phyloP scores from a whole-genome alignment of 2,329 filamentous ascomycete genomes.

The Chaetomiaceae sp. region DNA sequence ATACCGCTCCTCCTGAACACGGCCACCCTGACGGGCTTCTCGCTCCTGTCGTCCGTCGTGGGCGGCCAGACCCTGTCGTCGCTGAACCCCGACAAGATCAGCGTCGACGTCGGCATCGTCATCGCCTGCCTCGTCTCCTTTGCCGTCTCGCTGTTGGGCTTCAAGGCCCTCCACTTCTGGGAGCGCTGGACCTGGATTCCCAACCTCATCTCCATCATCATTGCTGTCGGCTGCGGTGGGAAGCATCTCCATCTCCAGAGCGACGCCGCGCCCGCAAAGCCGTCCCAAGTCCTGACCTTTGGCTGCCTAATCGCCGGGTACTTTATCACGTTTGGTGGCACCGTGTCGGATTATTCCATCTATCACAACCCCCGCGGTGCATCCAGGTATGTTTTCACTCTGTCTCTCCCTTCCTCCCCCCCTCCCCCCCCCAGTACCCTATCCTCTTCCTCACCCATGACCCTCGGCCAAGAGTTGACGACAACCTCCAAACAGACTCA shows the following conservation, averaged over 20 bases:
- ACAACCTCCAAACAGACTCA: conserved; percentile 27
- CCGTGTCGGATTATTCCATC: conserved; percentile 54
- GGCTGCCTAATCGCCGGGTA: conserved; percentile 48
- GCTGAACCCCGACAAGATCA: conserved; percentile 42
- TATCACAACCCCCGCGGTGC: conserved; percentile 45
- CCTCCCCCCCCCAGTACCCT: neutral
- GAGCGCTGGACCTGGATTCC: conserved; percentile 56
- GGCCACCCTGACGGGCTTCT: conserved; percentile 55
- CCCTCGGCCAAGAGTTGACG: no score
- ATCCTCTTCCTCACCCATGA: neutral
- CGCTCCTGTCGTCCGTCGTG: conserved; percentile 52
- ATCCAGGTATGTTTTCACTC: conserved; percentile 35
- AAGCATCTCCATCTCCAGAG: conserved; percentile 45
- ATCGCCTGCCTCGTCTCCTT: conserved; percentile 51
- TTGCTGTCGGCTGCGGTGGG: conserved; percentile 51
- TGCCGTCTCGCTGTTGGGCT: conserved; percentile 52
- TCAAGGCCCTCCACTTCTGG: conserved; percentile 49
- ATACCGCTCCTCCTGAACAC: conserved; percentile 52
- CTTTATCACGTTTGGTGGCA: conserved; percentile 52
- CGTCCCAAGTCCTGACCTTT: conserved; percentile 40
- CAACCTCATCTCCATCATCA: conserved; percentile 47
- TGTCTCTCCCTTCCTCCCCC: no score
- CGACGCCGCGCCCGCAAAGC: conserved; percentile 35
- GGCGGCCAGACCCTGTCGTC: conserved; percentile 51
- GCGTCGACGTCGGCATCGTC: conserved; percentile 53